Evolutionary conservation across 2,329 filamentous ascomycete species (phyloP).

Genomic region (Venturia nashicola): DNA sequence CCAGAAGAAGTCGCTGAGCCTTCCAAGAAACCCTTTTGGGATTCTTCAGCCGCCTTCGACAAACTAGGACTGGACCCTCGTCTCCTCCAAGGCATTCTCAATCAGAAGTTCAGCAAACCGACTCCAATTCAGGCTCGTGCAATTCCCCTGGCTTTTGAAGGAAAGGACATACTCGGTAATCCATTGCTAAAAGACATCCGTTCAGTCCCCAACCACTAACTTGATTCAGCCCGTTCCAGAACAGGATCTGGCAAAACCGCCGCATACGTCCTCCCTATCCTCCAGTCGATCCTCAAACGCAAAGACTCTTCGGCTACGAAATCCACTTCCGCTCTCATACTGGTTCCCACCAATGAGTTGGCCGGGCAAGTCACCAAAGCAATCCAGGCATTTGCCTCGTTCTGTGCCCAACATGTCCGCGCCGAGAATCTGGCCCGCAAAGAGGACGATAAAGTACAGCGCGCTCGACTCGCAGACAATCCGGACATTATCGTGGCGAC

Average conservation of each 20-base stretch:
- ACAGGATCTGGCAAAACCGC: slow-evolving; percentile 96
- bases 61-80: slow-evolving; percentile 72
- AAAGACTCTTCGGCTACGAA: slow-evolving; percentile 52
- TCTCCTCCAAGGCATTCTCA: slow-evolving; percentile 72
- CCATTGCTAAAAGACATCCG: slow-evolving; percentile 3
- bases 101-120: slow-evolving; percentile 72
- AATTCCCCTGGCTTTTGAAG: slow-evolving; percentile 77
- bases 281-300: slow-evolving; percentile 69
- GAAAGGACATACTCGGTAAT: slow-evolving; percentile 68
- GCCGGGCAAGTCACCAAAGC: slow-evolving; percentile 80
- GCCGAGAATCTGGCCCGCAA: slow-evolving; percentile 83
- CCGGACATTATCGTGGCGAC: slow-evolving; percentile 90
- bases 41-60: slow-evolving; percentile 46
- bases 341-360: slow-evolving; percentile 89
- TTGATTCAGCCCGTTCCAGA: slow-evolving; percentile 62
- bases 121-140: slow-evolving; percentile 81
- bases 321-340: slow-evolving; percentile 64
- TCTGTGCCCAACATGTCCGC: slow-evolving; percentile 73
- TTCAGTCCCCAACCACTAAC: slow-evolving; percentile 12
- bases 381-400: slow-evolving; percentile 63
- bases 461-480: slow-evolving; percentile 69
- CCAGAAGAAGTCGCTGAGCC: slow-evolving; percentile 24
- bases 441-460: slow-evolving; percentile 77
- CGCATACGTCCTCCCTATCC: slow-evolving; percentile 83
- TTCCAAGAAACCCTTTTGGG: slow-evolving; percentile 10